Conservation (phyloP, 192 early-diverging fungal species). For the Allomyces macrogynus region DNA sequence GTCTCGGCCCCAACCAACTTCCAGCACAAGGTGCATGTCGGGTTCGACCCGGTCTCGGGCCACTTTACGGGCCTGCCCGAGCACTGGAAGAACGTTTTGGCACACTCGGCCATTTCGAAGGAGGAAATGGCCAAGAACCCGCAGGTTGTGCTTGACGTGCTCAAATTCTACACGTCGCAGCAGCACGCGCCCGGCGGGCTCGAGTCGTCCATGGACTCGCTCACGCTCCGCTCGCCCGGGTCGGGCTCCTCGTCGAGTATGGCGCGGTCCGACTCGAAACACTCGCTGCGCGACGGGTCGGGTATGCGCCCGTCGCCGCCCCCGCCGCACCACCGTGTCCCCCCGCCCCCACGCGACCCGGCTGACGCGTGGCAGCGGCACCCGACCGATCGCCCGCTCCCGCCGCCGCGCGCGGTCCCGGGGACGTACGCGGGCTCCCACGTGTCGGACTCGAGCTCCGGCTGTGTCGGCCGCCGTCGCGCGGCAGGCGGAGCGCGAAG, state of each 20-base stretch:
- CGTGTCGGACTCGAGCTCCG: neutral
- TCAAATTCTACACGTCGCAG: constrained; percentile 95
- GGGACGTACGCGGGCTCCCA: neutral
- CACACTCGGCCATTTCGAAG: constrained; percentile 82
- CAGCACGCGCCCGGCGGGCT: neutral
- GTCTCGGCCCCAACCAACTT: constrained; percentile 32
- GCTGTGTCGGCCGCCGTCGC: neutral
- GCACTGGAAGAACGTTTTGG: constrained; percentile 84
- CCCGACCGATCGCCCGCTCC: neutral
- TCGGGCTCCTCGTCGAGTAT: neutral
- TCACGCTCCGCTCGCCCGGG: neutral
- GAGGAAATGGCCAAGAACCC: constrained; percentile 97
- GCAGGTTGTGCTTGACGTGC: constrained; percentile 88
- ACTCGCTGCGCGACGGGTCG: neutral
- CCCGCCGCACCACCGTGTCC: neutral
- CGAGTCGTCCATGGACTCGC: neutral
- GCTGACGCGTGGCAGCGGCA: neutral
- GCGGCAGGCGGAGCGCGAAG: no score
- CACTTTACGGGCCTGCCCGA: constrained; percentile 67
- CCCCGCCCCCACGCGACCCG: neutral
- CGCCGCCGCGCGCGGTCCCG: neutral
- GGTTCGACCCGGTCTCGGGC: constrained; percentile 31
- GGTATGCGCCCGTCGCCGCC: neutral
- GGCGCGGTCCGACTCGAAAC: neutral
- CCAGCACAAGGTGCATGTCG: constrained; percentile 33